Base-by-base conservation (phyloP, 1,284 basidiomycete genomes). In the Caloboletus firmus region DNA sequence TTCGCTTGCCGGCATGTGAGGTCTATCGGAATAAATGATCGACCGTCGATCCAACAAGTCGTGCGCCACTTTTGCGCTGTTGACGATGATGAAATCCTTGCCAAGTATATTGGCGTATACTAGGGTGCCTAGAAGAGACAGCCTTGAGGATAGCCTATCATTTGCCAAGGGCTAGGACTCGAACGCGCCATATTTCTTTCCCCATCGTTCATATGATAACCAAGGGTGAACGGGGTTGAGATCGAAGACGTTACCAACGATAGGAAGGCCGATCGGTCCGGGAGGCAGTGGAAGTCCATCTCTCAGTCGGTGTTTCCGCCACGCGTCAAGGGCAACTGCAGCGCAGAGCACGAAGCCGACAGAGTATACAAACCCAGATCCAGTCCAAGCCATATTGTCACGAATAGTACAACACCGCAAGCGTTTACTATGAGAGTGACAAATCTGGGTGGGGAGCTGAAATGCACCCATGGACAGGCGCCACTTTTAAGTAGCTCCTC, bases 31-130 rank as follows among this genome's bases (percentile, higher is more conserved):
- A 59, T 79, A 80, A n/a, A 70, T 68, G 1, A 60, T 39, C 1
- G 75, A 73, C 17, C 77, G 69, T 47, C 65, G 73, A 12, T 79
- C 74, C 40, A 79, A 58, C 13, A 80, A 53, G 30, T 76, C 78
- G 5, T 65, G 66, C 1, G 71, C 74, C 3, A 71, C 65, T 39
- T 70, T 62, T n/a, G 53, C 56, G 13, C 65, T 71, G 39, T 76
- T 76, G 49, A 81, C 60, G 20, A 80, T 52, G 41, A 79, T 49
- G 11, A 78, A 63, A 40, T 71, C 65, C 12, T 55, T 67, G n/a
- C 77, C 74, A 1, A 77, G 58, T 2, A 71, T 52, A 9, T 65
- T 62, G 0, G 70, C 56, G 43, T 73, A 69, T 32, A 78, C 56
- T 9, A 79, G 46, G 13, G 64, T 67, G 11, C 74, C 74, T 75